Percentiles rank a stretch among this genome's conserved stretches.
Evolutionary conservation across 495 filamentous ascomycete species (phyloP).

Genomic region (Haplographium delicatum): DNA sequence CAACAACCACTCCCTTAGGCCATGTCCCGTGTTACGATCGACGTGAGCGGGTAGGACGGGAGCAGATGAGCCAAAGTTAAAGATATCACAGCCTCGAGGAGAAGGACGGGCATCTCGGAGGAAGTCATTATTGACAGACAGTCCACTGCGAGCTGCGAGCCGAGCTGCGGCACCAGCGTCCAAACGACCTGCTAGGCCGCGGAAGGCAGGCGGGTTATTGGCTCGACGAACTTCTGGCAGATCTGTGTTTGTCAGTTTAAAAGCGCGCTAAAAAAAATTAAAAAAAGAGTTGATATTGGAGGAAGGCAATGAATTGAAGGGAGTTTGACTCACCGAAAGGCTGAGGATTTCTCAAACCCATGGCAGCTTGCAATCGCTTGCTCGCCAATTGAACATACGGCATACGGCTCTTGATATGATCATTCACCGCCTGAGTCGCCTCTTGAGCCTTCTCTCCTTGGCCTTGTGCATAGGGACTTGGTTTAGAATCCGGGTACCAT

Average conservation of each 20-base stretch:
- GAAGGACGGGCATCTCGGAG: no score
- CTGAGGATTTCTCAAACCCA: conserved; percentile 11
- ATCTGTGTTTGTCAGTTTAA: neutral
- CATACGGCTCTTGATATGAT: conserved; percentile 8
- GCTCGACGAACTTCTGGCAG: neutral
- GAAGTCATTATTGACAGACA: no score
- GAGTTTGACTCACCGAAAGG: conserved; percentile 7
- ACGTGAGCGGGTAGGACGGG: neutral
- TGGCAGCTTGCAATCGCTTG: conserved; percentile 14
- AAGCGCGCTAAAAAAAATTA: neutral
- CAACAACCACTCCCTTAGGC: conserved; percentile 18
- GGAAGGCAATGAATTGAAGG: neutral
- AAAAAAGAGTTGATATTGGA: neutral
- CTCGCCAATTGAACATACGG: conserved; percentile 3
- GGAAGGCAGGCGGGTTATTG: neutral
- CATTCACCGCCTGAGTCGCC: neutral
- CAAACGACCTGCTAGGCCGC: neutral
- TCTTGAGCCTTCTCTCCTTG: neutral
- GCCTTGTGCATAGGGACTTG: no score
- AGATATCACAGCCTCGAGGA: neutral
- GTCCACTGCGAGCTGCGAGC: neutral
- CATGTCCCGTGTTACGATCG: conserved; percentile 17
- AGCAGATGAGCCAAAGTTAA: neutral
- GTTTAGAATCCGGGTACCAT: no score
- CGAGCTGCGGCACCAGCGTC: neutral